These are phyloP conservation scores for Hylodesmum podocarpum DNA, from an alignment of 306 rosid species.

Conservation along the genomic window DNA sequence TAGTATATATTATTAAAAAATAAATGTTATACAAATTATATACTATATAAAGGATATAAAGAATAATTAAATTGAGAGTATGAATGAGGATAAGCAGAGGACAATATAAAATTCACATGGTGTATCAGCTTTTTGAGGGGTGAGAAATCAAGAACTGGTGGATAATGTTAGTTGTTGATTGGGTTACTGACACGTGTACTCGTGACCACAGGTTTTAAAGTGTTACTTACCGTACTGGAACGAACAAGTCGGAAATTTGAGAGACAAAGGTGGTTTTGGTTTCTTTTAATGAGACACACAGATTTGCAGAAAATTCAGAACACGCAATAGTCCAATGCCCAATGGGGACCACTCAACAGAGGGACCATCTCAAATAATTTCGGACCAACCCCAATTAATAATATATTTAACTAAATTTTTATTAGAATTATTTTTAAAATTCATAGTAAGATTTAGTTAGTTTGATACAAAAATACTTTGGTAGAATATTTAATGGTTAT, in stretches of 20 bases:
- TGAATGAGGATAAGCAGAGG: background rate
- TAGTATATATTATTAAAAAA: too few species aligned
- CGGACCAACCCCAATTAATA: too few species aligned
- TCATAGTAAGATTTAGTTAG: too few species aligned
- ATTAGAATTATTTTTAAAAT: too few species aligned
- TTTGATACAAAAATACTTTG: too few species aligned
- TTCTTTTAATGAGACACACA: conserved; percentile 63
- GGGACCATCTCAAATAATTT: too few species aligned
- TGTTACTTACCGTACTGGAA: conserved; percentile 2
- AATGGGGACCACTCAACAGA: background rate
- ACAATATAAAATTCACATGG: background rate
- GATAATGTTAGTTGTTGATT: background rate
- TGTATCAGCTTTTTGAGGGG: background rate
- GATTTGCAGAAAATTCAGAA: background rate
- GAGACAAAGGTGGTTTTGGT: conserved; percentile 47
- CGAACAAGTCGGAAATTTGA: conserved; percentile 33
- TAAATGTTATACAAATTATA: too few species aligned
- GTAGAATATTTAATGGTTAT: too few species aligned
- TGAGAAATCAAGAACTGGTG: background rate
- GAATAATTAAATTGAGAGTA: background rate
- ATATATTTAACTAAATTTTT: too few species aligned
- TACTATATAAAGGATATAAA: background rate
- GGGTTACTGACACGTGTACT: conserved; percentile 43
- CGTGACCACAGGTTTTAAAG: background rate
- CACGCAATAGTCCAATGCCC: background rate